These are phyloP conservation scores for Heritiera littoralis DNA, from an alignment of 345 rosid species.

Conservation along the genomic window DNA sequence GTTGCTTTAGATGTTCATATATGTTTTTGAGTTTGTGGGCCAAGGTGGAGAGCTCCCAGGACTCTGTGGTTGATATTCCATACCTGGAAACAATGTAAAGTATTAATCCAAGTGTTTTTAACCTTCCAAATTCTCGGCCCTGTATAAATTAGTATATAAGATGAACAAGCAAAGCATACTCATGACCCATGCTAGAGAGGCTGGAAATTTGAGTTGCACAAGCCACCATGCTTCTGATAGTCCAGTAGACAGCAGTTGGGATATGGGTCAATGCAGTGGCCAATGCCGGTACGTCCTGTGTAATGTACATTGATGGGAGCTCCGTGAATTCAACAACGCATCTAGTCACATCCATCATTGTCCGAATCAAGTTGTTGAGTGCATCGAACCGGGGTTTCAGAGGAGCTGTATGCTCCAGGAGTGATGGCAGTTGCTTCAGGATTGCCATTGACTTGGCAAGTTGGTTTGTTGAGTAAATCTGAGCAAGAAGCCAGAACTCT, in stretches of 20 bases:
- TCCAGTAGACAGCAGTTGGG: constrained; percentile 76
- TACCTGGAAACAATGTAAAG: constrained; percentile 33
- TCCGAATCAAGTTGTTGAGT: constrained; percentile 55
- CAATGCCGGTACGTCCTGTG: constrained; percentile 47
- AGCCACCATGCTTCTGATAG: constrained; percentile 61
- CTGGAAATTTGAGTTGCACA: constrained; percentile 62
- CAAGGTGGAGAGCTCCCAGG: constrained; percentile 79
- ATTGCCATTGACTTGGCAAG: constrained; percentile 74
- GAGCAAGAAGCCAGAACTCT: constrained; percentile 78
- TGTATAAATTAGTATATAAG: background rate
- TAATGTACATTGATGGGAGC: constrained; percentile 50
- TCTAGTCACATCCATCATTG: constrained; percentile 55
- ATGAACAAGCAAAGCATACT: constrained; percentile 37
- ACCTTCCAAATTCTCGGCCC: background rate
- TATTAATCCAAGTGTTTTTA: constrained; percentile 1
- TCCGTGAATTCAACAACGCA: constrained; percentile 63
- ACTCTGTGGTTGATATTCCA: constrained; percentile 57
- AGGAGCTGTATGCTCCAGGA: constrained; percentile 48
- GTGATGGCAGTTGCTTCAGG: constrained; percentile 55
- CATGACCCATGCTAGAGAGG: constrained; percentile 65
- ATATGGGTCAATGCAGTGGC: constrained; percentile 44
- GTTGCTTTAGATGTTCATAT: constrained; percentile 60
- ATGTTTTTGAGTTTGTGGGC: constrained; percentile 79
- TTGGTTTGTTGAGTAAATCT: constrained; percentile 60
- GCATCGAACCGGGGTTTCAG: constrained; percentile 53